phyloP scores from a whole-genome alignment of 129 eudicot species.

The Artemisia argyi region DNA sequence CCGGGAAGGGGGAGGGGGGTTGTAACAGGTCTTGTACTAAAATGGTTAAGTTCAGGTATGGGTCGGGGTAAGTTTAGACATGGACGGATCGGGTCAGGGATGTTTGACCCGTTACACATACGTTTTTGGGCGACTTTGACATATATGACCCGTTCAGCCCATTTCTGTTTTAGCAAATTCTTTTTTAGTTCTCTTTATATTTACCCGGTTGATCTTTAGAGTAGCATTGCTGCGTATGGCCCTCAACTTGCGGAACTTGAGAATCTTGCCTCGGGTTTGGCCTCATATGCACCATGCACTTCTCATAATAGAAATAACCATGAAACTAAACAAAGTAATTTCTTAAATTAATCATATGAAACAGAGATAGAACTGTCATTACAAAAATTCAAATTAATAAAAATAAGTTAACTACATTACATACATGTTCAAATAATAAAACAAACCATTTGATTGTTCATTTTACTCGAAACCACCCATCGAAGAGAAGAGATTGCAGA shows the following conservation, averaged over 20 bases:
- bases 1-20: too few relatives aligned
- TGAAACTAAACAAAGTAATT: not conserved
- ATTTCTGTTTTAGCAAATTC: not conserved
- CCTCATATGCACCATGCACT: not conserved
- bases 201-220: not conserved
- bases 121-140: not conserved
- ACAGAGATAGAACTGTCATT: not conserved
- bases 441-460: not conserved
- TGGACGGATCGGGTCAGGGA: too few relatives aligned
- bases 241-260: not conserved
- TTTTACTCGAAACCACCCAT: conserved; percentile 34
- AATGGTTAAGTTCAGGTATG: too few relatives aligned
- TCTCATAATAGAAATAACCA: not conserved
- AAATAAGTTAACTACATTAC: conserved; percentile 6
- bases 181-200: not conserved
- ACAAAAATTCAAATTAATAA: not conserved
- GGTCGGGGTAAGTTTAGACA: too few relatives aligned
- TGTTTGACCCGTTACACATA: too few relatives aligned
- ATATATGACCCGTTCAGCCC: not conserved
- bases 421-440: conserved; percentile 23
- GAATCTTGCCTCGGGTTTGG: not conserved
- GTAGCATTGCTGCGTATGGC: not conserved
- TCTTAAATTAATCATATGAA: not conserved
- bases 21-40: too few relatives aligned
- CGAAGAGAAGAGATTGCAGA: conserved; percentile 25